Evolutionary conservation across 495 filamentous ascomycete species (phyloP), one percentile per base, ranked within the genome.

Genomic region (Lophium mytilinum): DNA sequence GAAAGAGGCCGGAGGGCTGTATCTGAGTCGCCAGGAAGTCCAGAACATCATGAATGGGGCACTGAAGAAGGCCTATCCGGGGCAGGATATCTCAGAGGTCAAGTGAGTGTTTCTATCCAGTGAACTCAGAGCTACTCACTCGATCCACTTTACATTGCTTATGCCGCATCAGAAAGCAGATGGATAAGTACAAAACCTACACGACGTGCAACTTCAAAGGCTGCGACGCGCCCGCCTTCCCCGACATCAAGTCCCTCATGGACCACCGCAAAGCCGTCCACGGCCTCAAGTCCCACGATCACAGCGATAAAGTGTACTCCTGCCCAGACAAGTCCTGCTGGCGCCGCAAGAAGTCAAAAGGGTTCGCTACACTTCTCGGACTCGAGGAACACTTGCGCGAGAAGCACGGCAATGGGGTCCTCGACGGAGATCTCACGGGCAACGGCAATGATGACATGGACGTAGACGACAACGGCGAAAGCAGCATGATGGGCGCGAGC

Each of bases 181-280:
- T 62, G 60, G 60, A 62, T 18, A 62, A 58, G 50, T 62, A 62
- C 43, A 62, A 55, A 35, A 62, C 56, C 14, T 62, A 58, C 37
- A 62, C 60, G 30, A 62, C 55, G 5, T 58, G 60, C 36, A 58
- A 55, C 30, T 52, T 50, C 42, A 55, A 58, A 19, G 60, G 60
- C 7, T 62, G 60, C 51, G 30, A 45, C 39, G 60, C 60, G 18
- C 55, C 50, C 9, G 50, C 55, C 9, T 62, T 62, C 37, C 19
- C 35, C 18, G 51, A 62, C 37, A 50, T 51, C 19, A 55, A 58
- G 50, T 21, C 50, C 6, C 45, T 62, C 15, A 58, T 58, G 55
- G 60, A 58, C 12, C 55, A 62, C 30, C 19, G 55, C 12, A 53
- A 54, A 17, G 24, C 33, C 30, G 50, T 51, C 14, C 60, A 62